Evolutionary conservation across 371 early-diverging fungal genomes (phyloP), one percentile per base, ranked within the genome.

Genomic region (Mortierella sp.): DNA sequence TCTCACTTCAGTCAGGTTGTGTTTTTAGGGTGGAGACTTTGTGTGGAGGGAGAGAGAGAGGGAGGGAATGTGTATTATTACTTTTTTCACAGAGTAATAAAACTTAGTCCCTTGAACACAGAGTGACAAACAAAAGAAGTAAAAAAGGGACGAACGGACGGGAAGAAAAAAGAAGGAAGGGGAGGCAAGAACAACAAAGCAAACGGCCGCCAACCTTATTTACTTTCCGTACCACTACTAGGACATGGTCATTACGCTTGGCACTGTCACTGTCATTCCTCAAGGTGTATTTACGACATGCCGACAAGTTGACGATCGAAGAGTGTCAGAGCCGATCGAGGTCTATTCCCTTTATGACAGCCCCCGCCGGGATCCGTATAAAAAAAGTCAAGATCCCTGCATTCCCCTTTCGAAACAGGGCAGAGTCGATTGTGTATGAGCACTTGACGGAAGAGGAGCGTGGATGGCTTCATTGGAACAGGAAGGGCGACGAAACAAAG

Each of bases 271-370:
- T 80, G 24, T 77, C 84, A 47, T 84, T 80, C 60, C 77, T 84
- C n/a, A 58, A 77, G 31, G 28, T 38, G 4, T 84, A 84, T 24
- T 77, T 84, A 57, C 75, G 60, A 2, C 38, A 71, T 54, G 77
- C 78, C 6, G 73, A 80, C 16, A 44, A 72, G 13, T 19, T 84
- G 31, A 74, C 80, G 19, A 84, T 84, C 38, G 84, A 84, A 21
- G 80, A 73, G 4, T 84, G 84, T 58, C 84, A 84, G 45, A 10
- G 38, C 31, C 74, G 84, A 11, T 84, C 84, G 8, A 80, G 80
- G 52, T 60, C 84, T 0, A 84, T 84, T 26, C 84, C 84, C 11
- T 84, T 84, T 72, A 84, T 80, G 84, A 84, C 77, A 19, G 84
- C 84, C n/a, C 80, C 80, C 0, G 60, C 72, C 31, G 77, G 84